Conservation (phyloP, 208 protist genomes). For the Porcisia hertigi region DNA sequence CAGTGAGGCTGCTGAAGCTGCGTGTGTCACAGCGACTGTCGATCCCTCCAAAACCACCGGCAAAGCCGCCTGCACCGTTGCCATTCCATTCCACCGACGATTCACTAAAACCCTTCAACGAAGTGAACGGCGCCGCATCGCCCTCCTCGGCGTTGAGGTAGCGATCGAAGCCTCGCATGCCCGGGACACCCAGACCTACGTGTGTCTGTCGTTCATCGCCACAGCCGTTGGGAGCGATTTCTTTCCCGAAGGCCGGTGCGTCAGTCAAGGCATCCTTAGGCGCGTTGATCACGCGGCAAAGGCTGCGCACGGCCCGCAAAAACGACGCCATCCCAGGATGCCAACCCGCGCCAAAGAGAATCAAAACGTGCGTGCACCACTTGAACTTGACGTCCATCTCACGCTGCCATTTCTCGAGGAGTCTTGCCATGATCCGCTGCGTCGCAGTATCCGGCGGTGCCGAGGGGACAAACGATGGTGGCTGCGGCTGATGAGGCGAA, state of each 20-base stretch:
- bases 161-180: neutral
- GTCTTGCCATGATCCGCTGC: conserved; percentile 2
- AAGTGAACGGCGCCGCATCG: conserved; percentile 23
- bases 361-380: conserved; percentile 36
- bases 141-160: conserved; percentile 4
- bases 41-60: conserved; percentile 3
- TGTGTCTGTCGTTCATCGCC: neutral
- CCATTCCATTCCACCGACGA: conserved; percentile 6
- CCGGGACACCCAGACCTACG: neutral
- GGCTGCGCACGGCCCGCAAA: conserved; percentile 34
- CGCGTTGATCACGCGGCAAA: conserved; percentile 32
- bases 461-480: neutral
- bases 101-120: conserved; percentile 9
- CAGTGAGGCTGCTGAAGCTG: conserved; percentile 13
- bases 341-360: conserved; percentile 71
- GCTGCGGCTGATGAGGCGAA: neutral
- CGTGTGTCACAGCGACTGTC: conserved; percentile 23
- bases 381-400: conserved; percentile 21
- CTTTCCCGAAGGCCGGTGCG: neutral
- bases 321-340: conserved; percentile 47
- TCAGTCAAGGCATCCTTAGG: neutral
- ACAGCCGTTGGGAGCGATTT: neutral
- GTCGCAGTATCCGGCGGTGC: conserved; percentile 1
- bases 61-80: neutral
- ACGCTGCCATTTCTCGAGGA: conserved; percentile 30